phyloP scores from a whole-genome alignment of 192 early-diverging fungal species.

The Coemansia sp. region DNA sequence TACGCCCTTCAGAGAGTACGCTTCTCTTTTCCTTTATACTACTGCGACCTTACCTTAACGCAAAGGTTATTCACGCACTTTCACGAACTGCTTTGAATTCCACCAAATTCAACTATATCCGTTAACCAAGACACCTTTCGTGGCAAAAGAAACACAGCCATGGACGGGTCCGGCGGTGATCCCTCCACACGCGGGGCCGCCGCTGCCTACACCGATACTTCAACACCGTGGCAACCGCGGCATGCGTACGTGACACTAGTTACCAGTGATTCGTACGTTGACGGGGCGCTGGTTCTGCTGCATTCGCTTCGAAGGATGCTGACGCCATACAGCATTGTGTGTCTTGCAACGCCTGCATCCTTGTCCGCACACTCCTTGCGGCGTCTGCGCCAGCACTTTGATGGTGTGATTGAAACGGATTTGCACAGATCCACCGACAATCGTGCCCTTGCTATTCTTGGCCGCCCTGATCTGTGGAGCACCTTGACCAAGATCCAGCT shows the following conservation, averaged over 20 bases:
- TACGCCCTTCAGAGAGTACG: background rate
- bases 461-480: conserved; percentile 86
- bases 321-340: conserved; percentile 65
- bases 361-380: conserved; percentile 54
- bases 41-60: background rate
- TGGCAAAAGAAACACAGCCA: background rate
- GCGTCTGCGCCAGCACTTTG: conserved; percentile 64
- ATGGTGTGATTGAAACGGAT: conserved; percentile 71
- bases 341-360: conserved; percentile 68
- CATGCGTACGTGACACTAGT: conserved; percentile 85
- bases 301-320: conserved; percentile 70
- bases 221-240: conserved; percentile 10
- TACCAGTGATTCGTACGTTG: conserved; percentile 81
- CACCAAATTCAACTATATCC: background rate
- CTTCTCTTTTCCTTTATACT: background rate
- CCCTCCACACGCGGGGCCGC: background rate
- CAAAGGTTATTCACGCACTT: background rate
- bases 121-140: background rate
- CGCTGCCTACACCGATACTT: background rate
- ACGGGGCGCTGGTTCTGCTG: conserved; percentile 79
- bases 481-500: conserved; percentile 92
- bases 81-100: background rate
- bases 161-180: background rate
- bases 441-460: conserved; percentile 62
- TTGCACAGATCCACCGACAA: conserved; percentile 61